These are phyloP conservation scores for Auxenochlorella protothecoides DNA, from an alignment of 139 green algal species.

Conservation along the genomic window DNA sequence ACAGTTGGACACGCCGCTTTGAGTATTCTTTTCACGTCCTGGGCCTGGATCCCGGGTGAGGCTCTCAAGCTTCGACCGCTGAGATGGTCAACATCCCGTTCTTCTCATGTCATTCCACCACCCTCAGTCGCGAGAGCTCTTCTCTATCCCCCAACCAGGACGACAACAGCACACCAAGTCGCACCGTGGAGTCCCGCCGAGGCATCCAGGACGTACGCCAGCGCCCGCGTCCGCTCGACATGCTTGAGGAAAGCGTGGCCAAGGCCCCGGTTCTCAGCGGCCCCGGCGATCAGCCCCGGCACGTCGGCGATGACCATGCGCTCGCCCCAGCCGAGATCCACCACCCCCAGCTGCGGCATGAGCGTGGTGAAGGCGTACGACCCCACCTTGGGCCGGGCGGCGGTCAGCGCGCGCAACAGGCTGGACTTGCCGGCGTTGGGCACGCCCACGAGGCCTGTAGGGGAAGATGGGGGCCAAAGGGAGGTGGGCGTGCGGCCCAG, in stretches of 20 bases:
- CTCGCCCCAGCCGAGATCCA: constrained; percentile 12
- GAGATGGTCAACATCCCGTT: not conserved
- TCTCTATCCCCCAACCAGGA: not conserved
- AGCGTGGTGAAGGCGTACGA: constrained; percentile 73
- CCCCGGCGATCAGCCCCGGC: constrained; percentile 45
- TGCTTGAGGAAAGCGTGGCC: constrained; percentile 64
- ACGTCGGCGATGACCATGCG: constrained; percentile 51
- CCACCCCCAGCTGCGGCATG: constrained; percentile 59
- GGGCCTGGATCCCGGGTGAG: not conserved
- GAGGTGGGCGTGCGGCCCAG: no score
- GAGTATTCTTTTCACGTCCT: no score
- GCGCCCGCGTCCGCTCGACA: constrained; percentile 38
- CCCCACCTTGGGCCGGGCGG: constrained; percentile 31
- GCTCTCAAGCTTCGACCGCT: not conserved
- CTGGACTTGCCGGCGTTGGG: constrained; percentile 81
- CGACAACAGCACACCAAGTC: not conserved
- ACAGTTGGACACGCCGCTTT: not conserved
- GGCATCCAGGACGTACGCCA: constrained; percentile 58
- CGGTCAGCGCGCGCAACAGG: constrained; percentile 65
- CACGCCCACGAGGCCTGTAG: constrained; percentile 84
- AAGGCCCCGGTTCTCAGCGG: constrained; percentile 36
- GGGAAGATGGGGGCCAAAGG: no score
- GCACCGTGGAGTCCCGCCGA: not conserved
- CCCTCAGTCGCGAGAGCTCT: not conserved
- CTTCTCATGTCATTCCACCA: not conserved